Evolutionary conservation across 2,329 filamentous ascomycete genomes (phyloP), one percentile per base, ranked within the genome.

Genomic region (Clonostachys byssicola): DNA sequence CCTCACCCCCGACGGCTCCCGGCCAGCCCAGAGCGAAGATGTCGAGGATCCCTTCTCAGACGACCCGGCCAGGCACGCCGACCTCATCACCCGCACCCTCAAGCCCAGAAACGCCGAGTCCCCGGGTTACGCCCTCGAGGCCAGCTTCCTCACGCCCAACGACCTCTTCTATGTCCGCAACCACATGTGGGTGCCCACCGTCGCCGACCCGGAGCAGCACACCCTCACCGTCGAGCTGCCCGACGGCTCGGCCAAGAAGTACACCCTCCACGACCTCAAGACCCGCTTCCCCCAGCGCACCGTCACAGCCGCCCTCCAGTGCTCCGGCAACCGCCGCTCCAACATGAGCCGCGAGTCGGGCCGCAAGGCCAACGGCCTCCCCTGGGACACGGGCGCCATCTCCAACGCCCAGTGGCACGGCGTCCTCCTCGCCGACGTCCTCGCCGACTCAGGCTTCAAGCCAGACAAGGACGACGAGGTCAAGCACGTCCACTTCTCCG

Each of bases 21-120:
- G 68, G 75, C 2, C 68, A 71, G 16, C 42, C 23, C 34, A 38
- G 16, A 36, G 30, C 12, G 71, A 80, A 16, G 53, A 66, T 18
- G 72, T 87, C 49, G 79, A 84, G 52, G 82, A 86, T 50, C 82
- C 82, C 0, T 84, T 84, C 54, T 63, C 67, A 4, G 55, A 70
- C 42, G 80, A 84, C 51, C 80, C 79, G 1, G 57, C 54, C 9
- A 70, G 81, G 23, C 75, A 85, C 57, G 54, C 65, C 1, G 66
- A 70, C 8, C 64, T 85, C 40, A 67, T 76, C 16, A 72, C 72
- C 3, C 73, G 73, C 47, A 83, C 77, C 2, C 59, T 66, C 9
- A 77, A 77, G 52, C 82, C 81, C 5, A 74, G 79, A 51, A 85
- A 85, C 56, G 81, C 81, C 2, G 81, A 85, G 55, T 80, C 80